Evolutionary conservation across 352 stramenopile species (phyloP).

Genomic region (Phytophthora tentaculata): DNA sequence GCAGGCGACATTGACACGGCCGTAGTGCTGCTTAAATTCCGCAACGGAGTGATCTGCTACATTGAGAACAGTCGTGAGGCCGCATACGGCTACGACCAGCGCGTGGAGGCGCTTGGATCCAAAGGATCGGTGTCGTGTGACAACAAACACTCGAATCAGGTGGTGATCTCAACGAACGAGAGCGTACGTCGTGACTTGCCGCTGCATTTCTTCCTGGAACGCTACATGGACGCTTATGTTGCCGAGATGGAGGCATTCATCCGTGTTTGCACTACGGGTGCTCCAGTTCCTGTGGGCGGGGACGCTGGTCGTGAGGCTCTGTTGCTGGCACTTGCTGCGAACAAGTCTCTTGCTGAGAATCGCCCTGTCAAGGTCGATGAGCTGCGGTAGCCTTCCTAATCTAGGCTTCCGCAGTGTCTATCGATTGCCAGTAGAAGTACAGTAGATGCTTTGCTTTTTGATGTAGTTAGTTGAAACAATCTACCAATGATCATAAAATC

Average conservation of each 20-base stretch:
- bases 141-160: conserved; percentile 94
- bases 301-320: conserved; percentile 68
- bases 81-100: conserved; percentile 95
- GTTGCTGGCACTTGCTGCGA: conserved; percentile 68
- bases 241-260: conserved; percentile 79
- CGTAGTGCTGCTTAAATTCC: conserved; percentile 91
- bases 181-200: conserved; percentile 83
- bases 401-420: conserved; percentile 20
- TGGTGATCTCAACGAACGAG: conserved; percentile 55
- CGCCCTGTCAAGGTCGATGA: conserved; percentile 70
- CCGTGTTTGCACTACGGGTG: conserved; percentile 47
- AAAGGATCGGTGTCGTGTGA: conserved; percentile 91
- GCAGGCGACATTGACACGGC: conserved; percentile 93
- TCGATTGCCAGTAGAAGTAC: too few relatives aligned
- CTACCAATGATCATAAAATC: conserved; percentile 18
- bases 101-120: conserved; percentile 92
- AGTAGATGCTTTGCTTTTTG: conserved; percentile 33
- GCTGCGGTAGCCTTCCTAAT: conserved; percentile 37
- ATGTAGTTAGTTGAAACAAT: conserved; percentile 30
- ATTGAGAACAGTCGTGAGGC: conserved; percentile 95
- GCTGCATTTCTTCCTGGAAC: conserved; percentile 94
- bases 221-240: conserved; percentile 92
- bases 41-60: conserved; percentile 90
- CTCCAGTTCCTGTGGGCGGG: conserved; percentile 57
- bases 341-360: conserved; percentile 73